Base-by-base conservation (phyloP, 257 asterid species). In the Cruciata laevipes region DNA sequence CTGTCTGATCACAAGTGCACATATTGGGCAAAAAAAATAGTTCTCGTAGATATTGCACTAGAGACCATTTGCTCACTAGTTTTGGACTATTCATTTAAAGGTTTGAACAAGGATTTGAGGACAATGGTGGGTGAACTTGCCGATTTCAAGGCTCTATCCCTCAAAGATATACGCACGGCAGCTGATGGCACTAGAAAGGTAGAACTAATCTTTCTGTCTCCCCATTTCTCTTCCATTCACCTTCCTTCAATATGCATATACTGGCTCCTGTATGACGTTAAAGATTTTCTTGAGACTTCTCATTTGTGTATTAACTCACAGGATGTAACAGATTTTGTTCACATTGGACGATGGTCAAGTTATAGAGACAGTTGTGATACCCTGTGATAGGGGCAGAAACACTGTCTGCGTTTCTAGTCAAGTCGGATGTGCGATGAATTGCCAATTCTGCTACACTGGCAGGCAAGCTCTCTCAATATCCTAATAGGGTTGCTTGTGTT, bases 361-460 rank as follows among this genome's bases (percentile, higher is more conserved):
- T 67, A 90, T 94, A 65, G 99, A 94, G 83, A 88, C 97, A 3
- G 99, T 94, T 18, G 91, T 94, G 66, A 94, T 90, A 69, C 99
- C 96, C 78, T 88, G 96, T 67, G 89, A 67, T 6, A 75, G 91
- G 67, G 96, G 97, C 57, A 90, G 97, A 67, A 94, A 81, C 71
- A 94, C 99, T 24, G 95, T 90, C n/a, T 94, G 99, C 53, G 84
- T 94, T 75, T 94, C 99, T 51, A 90, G 99, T 83, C 99, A 94
- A 85, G 99, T 94, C 66, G 99, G 99, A 63, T 90, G 97, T 65
- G 95, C 87, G 0, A 86, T 94, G 99, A 94, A 94, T 79, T 94
- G 99, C 74, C 99, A 94, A 80, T 90, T 94, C 85, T 94, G 99
- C 85, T 94, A 88, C 80, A 90, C 99, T 18, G 99, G 99, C 79